phyloP scores from a whole-genome alignment of 768 basidiomycete genomes.

The Inosperma sp. region DNA sequence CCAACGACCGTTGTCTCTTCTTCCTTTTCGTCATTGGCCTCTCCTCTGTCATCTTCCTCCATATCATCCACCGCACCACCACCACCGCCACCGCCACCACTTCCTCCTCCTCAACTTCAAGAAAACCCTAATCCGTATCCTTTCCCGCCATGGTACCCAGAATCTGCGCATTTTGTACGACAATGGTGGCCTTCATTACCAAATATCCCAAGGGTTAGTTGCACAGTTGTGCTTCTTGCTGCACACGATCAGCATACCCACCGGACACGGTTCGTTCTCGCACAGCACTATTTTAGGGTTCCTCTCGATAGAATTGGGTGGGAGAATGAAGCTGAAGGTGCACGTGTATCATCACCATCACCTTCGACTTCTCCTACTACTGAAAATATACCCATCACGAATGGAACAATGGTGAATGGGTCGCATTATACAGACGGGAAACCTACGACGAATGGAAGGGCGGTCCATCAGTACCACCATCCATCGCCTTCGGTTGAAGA shows the following conservation, averaged over 20 bases:
- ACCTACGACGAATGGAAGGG: neutral
- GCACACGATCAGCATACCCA: conserved; percentile 58
- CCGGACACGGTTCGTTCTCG: conserved; percentile 57
- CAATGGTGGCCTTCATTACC: conserved; percentile 77
- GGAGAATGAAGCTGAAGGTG: conserved; percentile 20
- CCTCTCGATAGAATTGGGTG: conserved; percentile 44
- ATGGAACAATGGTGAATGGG: conserved; percentile 6
- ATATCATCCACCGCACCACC: conserved; percentile 9
- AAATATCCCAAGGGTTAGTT: conserved; percentile 60
- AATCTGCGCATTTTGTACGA: conserved; percentile 71
- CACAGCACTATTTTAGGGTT: conserved; percentile 73
- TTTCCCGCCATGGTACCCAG: conserved; percentile 65
- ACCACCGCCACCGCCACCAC: conserved; percentile 10
- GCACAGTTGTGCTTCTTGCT: conserved; percentile 65
- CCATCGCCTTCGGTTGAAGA: conserved; percentile 7
- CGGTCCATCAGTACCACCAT: neutral
- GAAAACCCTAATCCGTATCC: conserved; percentile 55
- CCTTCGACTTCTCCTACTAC: conserved; percentile 2
- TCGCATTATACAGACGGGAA: conserved; percentile 2
- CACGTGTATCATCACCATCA: neutral
- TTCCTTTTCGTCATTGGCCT: conserved; percentile 13
- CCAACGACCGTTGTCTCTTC: conserved; percentile 5
- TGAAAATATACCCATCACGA: neutral
- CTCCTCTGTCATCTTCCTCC: conserved; percentile 11
- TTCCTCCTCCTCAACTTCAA: conserved; percentile 4